Conservation (phyloP, 2,329 filamentous ascomycete species). For the Calonectria hongkongensis region DNA sequence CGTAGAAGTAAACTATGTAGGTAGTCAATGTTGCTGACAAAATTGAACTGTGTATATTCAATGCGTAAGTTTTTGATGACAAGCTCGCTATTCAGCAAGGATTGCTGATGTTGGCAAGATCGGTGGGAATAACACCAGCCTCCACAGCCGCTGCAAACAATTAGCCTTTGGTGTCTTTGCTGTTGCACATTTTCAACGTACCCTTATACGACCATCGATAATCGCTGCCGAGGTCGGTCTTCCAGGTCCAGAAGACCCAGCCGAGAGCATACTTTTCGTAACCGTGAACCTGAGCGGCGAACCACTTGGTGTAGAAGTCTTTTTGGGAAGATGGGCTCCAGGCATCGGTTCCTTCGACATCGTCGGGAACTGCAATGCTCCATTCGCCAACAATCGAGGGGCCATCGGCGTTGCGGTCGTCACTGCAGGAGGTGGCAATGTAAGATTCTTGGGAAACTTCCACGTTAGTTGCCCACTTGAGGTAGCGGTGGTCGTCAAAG, state of each 20-base stretch:
- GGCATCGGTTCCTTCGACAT: slow-evolving; percentile 65
- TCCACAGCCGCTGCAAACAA: slow-evolving; percentile 44
- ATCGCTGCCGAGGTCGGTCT: slow-evolving; percentile 49
- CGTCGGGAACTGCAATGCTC: slow-evolving; percentile 69
- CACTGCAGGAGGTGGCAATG: slow-evolving; percentile 69
- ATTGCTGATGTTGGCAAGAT: slow-evolving; percentile 42
- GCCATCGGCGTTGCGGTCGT: slow-evolving; percentile 64
- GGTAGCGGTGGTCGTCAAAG: slow-evolving; percentile 77
- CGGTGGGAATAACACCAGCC: slow-evolving; percentile 50
- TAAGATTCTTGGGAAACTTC: slow-evolving; percentile 64
- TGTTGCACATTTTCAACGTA: slow-evolving; percentile 24
- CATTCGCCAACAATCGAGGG: slow-evolving; percentile 75
- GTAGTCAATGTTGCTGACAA: not conserved
- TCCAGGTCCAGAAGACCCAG: slow-evolving; percentile 55
- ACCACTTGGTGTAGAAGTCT: slow-evolving; percentile 54
- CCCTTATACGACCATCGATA: slow-evolving; percentile 54
- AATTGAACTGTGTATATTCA: not conserved
- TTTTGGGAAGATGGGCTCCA: slow-evolving; percentile 49
- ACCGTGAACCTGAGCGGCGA: slow-evolving; percentile 50
- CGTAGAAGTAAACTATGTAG: not conserved
- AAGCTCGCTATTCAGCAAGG: slow-evolving; percentile 42
- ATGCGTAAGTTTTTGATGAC: not conserved
- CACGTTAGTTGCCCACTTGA: slow-evolving; percentile 68
- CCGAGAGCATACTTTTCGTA: slow-evolving; percentile 50
- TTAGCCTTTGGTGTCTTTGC: slow-evolving; percentile 9